These are phyloP conservation scores for Bauhinia variegata DNA, from an alignment of 306 rosid species.

Conservation along the genomic window DNA sequence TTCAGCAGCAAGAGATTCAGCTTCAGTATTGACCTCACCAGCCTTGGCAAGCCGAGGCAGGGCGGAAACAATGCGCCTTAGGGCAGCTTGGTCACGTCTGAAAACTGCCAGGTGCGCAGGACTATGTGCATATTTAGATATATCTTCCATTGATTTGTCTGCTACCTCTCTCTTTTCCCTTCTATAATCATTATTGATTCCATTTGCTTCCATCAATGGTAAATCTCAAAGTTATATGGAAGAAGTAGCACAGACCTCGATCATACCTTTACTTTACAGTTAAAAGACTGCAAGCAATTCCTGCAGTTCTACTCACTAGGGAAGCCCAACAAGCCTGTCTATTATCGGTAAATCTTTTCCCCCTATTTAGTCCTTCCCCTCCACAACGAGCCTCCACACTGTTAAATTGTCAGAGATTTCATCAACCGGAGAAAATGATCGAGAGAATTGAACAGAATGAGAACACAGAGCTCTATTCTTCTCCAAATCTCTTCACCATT, in stretches of 20 bases:
- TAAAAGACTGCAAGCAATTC: conserved; percentile 30
- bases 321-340: conserved; percentile 28
- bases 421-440: conserved; percentile 27
- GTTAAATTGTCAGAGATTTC: conserved; percentile 21
- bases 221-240: conserved; percentile 41
- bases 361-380: conserved; percentile 39
- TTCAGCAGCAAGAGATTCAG: conserved; percentile 85
- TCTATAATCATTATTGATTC: conserved; percentile 34
- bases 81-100: conserved; percentile 68
- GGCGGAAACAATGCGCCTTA: conserved; percentile 58
- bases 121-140: conserved; percentile 77
- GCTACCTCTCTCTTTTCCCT: conserved; percentile 44
- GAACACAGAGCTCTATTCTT: conserved; percentile 22
- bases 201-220: conserved; percentile 50
- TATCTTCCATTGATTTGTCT: conserved; percentile 67
- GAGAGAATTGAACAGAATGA: conserved; percentile 23
- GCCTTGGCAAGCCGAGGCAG: conserved; percentile 88
- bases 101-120: conserved; percentile 88
- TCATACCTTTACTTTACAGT: conserved; percentile 34
- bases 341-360: conserved; percentile 30
- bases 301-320: conserved; percentile 29
- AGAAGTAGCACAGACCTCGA: conserved; percentile 25
- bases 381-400: conserved; percentile 32
- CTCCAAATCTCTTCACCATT: conserved; percentile 37
- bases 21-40: conserved; percentile 76